Evolutionary conservation across 2,329 filamentous ascomycete species (phyloP).

Genomic region (Fusarium sp.): DNA sequence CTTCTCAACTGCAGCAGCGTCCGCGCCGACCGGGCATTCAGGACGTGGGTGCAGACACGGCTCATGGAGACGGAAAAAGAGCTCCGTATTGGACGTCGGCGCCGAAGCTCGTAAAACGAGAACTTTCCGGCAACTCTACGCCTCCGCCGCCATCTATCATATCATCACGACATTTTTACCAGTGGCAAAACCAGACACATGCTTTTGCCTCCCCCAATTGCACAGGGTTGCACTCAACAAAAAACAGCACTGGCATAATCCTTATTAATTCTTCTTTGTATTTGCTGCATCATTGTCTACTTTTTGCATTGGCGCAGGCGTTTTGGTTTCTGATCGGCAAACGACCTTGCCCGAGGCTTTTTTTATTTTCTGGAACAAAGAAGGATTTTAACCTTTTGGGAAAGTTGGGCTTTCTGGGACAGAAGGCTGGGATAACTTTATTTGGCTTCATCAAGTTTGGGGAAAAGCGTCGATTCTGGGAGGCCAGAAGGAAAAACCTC

Average conservation of each 20-base stretch:
- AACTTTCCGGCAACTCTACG: constrained; percentile 26
- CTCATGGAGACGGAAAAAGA: constrained; percentile 75
- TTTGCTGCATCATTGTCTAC: constrained; percentile 3
- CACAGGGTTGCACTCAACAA: background rate
- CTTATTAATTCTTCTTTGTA: constrained; percentile 32
- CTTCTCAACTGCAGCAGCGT: constrained; percentile 73
- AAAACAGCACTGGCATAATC: constrained; percentile 30
- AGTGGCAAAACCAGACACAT: constrained; percentile 5
- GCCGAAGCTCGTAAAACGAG: constrained; percentile 59
- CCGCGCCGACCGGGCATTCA: constrained; percentile 65
- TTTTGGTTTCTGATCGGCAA: constrained; percentile 18
- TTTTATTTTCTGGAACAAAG: constrained; percentile 13
- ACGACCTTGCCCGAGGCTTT: too few species aligned
- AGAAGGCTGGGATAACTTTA: constrained; percentile 5
- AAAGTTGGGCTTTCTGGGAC: constrained; percentile 3
- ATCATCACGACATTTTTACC: background rate
- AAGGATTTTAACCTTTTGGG: constrained; percentile 16
- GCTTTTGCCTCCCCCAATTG: constrained; percentile 7
- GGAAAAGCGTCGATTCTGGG: constrained; percentile 25
- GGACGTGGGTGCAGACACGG: constrained; percentile 72
- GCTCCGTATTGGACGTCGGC: constrained; percentile 67
- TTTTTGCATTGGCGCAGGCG: constrained; percentile 43
- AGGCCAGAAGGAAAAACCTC: constrained; percentile 1
- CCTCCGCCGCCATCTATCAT: constrained; percentile 22
- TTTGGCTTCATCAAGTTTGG: background rate